Evolutionary conservation across 2,329 filamentous ascomycete genomes (phyloP), one percentile per base, ranked within the genome.

Genomic region (Ophiostoma pallidulum): DNA sequence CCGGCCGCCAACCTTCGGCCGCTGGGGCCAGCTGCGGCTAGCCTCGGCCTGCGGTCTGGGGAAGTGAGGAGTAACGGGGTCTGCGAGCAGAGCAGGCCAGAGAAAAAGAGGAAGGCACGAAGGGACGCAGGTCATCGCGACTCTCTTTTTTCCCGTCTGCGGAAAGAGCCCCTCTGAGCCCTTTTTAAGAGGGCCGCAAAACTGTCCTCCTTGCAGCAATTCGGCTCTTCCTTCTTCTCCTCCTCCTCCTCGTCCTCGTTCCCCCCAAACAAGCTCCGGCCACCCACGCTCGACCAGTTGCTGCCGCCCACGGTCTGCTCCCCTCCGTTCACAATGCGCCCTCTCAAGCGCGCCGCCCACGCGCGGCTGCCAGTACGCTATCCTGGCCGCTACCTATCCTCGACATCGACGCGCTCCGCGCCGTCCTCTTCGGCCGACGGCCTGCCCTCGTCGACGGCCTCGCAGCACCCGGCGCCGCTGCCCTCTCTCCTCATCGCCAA

Each of bases 401-500:
- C 46, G 24, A 44, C 47, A 9, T 20, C 52, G 16, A 19, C 41
- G 12, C 13, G 35, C 4, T n/a, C 47, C n/a, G 29, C 47, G 4
- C 19, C 52, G 22, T 16, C 52, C 14, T n/a, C 24, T 28, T 41
- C 51, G n/a, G 24, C 50, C 24, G 19, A 35, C 18, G 19, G 29
- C 12, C 14, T 24, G 8, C 18, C 42, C 9, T 8, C 28, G 12
- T 10, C 62, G 64, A 42, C 62, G 66, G 55, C 64, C 65, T 63
- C 70, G 63, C 50, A 60, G 57, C 41, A 16, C 1, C 9, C 50
- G 39, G 18, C 41, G 13, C 51, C 45, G 2, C 36, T 49, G 9
- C 33, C 80, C 47, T 94, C 89, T 8, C 85, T 97, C 36, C 75
- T 98, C 20, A 97, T 98, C 62, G 92, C 92, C 46, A 98, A 98